Evolutionary conservation across 2,329 filamentous ascomycete species (phyloP).

Genomic region (Neospermospora avenae): DNA sequence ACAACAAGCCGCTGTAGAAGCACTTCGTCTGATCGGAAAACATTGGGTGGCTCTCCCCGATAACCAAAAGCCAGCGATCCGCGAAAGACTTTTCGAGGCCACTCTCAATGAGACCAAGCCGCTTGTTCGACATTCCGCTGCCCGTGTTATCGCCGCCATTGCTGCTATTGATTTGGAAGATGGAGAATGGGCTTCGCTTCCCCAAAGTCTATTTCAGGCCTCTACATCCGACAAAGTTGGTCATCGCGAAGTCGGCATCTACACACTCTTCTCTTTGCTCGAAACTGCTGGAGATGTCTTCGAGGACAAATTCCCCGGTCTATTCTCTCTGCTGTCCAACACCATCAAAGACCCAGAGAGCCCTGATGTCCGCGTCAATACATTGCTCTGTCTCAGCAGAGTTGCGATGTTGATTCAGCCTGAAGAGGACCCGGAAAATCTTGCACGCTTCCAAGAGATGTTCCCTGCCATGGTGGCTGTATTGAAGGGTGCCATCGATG

Average conservation of each 20-base stretch:
- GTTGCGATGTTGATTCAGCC: slow-evolving; percentile 84
- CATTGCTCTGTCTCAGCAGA: slow-evolving; percentile 83
- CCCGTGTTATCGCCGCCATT: slow-evolving; percentile 83
- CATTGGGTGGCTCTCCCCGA: slow-evolving; percentile 77
- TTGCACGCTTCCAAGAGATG: slow-evolving; percentile 73
- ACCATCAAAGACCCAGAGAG: slow-evolving; percentile 90
- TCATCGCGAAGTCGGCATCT: slow-evolving; percentile 87
- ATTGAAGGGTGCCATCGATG: slow-evolving; percentile 77
- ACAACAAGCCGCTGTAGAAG: slow-evolving; percentile 90
- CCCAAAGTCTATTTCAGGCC: slow-evolving; percentile 75
- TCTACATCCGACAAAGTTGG: slow-evolving; percentile 70
- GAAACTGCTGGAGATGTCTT: slow-evolving; percentile 86
- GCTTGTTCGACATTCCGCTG: slow-evolving; percentile 79
- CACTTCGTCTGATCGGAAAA: slow-evolving; percentile 74
- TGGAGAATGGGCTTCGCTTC: slow-evolving; percentile 79
- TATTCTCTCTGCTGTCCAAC: slow-evolving; percentile 79
- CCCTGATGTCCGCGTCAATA: slow-evolving; percentile 90
- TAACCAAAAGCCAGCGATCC: slow-evolving; percentile 75
- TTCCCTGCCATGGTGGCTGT: slow-evolving; percentile 87
- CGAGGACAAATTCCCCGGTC: slow-evolving; percentile 71
- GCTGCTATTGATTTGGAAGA: slow-evolving; percentile 83
- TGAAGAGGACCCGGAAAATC: slow-evolving; percentile 73
- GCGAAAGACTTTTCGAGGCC: slow-evolving; percentile 78
- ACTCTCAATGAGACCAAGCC: slow-evolving; percentile 75
- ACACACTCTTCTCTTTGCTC: slow-evolving; percentile 87